These are phyloP conservation scores for Cyclaneusma minus DNA, from an alignment of 2,329 filamentous ascomycete species.

Conservation along the genomic window DNA sequence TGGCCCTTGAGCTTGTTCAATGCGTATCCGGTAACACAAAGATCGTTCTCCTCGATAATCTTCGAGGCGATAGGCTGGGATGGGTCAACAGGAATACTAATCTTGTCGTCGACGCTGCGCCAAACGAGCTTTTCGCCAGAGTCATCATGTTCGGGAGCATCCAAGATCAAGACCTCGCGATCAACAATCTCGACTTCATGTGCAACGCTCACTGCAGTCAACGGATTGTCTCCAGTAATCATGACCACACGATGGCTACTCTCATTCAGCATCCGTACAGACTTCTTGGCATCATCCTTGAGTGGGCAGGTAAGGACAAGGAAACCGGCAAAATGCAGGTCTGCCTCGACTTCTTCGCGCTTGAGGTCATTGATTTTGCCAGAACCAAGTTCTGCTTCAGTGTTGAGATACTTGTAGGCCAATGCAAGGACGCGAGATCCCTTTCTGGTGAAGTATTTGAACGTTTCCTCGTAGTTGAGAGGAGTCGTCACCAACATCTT, in stretches of 20 bases:
- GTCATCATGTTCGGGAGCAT: slow-evolving; percentile 81
- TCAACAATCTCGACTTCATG: slow-evolving; percentile 95
- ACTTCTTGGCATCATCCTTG: slow-evolving; percentile 88
- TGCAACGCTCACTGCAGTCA: slow-evolving; percentile 92
- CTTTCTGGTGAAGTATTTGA: slow-evolving; percentile 93
- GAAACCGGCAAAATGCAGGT: slow-evolving; percentile 84
- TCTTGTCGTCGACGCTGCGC: slow-evolving; percentile 86
- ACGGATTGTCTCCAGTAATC: slow-evolving; percentile 97
- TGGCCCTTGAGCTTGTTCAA: slow-evolving; percentile 78
- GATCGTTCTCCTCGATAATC: slow-evolving; percentile 73
- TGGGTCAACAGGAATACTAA: slow-evolving; percentile 73
- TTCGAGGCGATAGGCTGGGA: slow-evolving; percentile 64
- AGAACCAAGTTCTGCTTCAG: slow-evolving; percentile 67
- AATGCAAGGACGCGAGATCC: slow-evolving; percentile 88
- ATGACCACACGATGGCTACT: slow-evolving; percentile 97
- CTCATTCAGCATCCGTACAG: slow-evolving; percentile 94
- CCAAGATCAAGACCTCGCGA: slow-evolving; percentile 83
- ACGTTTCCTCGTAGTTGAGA: slow-evolving; percentile 88
- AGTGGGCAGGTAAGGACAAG: slow-evolving; percentile 88
- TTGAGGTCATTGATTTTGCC: slow-evolving; percentile 85
- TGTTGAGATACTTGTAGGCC: slow-evolving; percentile 81
- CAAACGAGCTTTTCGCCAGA: slow-evolving; percentile 74
- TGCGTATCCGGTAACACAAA: slow-evolving; percentile 92
- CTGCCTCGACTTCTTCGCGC: slow-evolving; percentile 78
- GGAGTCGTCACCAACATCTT: slow-evolving; percentile 79